Evolutionary conservation across 192 early-diverging fungal species (phyloP).

Genomic region (Dissophora globulifera): DNA sequence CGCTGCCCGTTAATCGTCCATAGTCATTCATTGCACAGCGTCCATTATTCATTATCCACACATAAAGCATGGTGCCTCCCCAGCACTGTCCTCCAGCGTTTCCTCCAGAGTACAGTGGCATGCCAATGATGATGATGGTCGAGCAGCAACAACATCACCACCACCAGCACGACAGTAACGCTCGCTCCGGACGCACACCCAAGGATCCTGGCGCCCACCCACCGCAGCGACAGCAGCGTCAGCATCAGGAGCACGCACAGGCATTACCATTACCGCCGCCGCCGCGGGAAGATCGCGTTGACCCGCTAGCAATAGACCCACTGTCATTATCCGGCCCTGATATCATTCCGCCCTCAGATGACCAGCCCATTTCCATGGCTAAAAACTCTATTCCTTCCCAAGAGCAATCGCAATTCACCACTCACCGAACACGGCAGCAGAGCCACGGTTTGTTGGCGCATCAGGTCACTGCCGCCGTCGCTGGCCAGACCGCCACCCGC

Average conservation of each 20-base stretch:
- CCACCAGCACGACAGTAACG: constrained; percentile 1
- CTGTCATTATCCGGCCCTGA: constrained; percentile 8
- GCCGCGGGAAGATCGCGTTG: background rate
- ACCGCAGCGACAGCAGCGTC: background rate
- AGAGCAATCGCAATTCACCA: constrained; percentile 11
- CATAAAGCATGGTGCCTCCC: constrained; percentile 43
- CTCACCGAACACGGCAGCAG: background rate
- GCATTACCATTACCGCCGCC: constrained; percentile 2
- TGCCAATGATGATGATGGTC: constrained; percentile 36
- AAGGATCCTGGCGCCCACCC: background rate
- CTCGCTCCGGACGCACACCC: background rate
- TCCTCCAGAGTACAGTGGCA: constrained; percentile 30
- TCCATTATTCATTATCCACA: background rate
- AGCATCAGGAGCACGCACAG: constrained; percentile 8
- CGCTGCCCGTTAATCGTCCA: background rate
- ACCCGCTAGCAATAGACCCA: background rate
- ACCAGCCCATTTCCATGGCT: constrained; percentile 27
- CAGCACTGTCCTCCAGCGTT: constrained; percentile 46
- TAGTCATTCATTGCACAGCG: constrained; percentile 2
- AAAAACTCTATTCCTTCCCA: constrained; percentile 30
- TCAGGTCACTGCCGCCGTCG: background rate
- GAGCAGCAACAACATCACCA: constrained; percentile 10
- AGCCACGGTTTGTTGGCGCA: constrained; percentile 17
- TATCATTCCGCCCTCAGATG: constrained; percentile 39
- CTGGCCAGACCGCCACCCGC: too few relatives aligned